Evolutionary conservation across 2,329 filamentous ascomycete species (phyloP).

Genomic region (Neophaeococcomyces aloes): DNA sequence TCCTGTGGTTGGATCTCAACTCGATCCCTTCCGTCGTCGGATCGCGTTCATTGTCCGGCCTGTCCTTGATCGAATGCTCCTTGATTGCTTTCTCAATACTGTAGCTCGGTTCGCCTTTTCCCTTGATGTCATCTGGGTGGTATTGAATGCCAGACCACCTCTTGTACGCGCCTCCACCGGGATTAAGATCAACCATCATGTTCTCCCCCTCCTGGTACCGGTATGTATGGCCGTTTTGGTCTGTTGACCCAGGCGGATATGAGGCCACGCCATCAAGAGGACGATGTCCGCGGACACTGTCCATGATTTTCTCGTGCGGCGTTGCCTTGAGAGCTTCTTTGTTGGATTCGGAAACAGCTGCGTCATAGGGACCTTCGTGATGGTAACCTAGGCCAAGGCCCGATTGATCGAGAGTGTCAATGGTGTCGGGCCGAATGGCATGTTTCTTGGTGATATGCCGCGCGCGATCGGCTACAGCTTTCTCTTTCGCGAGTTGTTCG

Average conservation of each 20-base stretch:
- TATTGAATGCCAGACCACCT: slow-evolving; percentile 59
- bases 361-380: slow-evolving; percentile 84
- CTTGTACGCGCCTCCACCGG: slow-evolving; percentile 63
- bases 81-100: slow-evolving; percentile 59
- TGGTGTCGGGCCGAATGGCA: slow-evolving; percentile 60
- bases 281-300: slow-evolving; percentile 61
- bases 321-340: slow-evolving; percentile 70
- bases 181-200: slow-evolving; percentile 63
- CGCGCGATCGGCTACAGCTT: slow-evolving; percentile 40
- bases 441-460: slow-evolving; percentile 56
- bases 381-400: slow-evolving; percentile 51
- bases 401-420: slow-evolving; percentile 61
- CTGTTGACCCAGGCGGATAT: slow-evolving; percentile 62
- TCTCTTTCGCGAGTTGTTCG: slow-evolving; percentile 18
- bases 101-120: slow-evolving; percentile 69
- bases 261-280: slow-evolving; percentile 71
- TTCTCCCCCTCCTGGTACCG: slow-evolving; percentile 78
- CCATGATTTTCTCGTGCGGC: slow-evolving; percentile 63
- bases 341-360: slow-evolving; percentile 63
- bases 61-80: slow-evolving; percentile 37
- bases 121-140: slow-evolving; percentile 66
- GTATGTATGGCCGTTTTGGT: slow-evolving; percentile 60
- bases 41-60: background rate
- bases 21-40: background rate
- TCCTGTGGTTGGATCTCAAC: background rate